Conservation (phyloP, 2,329 filamentous ascomycete species). For the Diplodia mutila region DNA sequence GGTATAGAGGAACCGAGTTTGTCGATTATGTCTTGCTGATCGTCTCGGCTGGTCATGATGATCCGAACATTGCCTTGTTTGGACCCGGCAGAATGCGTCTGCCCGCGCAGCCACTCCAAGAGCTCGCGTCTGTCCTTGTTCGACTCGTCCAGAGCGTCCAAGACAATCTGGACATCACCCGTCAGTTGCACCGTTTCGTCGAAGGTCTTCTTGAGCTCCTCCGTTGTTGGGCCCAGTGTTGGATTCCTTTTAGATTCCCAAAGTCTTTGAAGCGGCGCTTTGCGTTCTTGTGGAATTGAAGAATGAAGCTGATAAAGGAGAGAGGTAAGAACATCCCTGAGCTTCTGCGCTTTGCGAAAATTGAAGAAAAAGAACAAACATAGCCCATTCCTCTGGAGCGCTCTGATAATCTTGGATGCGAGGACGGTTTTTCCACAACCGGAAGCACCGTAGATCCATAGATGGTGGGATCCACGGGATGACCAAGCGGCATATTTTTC, state of each 20-base stretch:
- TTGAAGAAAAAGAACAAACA: not conserved
- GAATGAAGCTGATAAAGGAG: not conserved
- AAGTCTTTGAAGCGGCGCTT: not conserved
- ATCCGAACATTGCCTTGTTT: not conserved
- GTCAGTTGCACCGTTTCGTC: not conserved
- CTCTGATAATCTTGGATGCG: not conserved
- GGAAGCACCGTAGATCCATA: not conserved
- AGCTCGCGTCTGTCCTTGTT: not conserved
- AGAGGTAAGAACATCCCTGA: not conserved
- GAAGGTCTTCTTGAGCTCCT: not conserved
- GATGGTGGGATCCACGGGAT: fast-evolving
- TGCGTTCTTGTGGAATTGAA: not conserved
- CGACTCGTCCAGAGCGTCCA: not conserved
- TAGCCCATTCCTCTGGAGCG: not conserved
- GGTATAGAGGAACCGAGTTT: not conserved
- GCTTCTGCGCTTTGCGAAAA: not conserved
- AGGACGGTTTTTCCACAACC: not conserved
- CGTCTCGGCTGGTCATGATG: not conserved
- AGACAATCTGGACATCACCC: not conserved
- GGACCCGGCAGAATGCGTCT: fast-evolving
- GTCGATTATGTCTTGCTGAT: not conserved
- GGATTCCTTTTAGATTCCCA: not conserved
- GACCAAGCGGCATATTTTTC: not conserved
- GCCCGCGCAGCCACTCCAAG: not conserved
- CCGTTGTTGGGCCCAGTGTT: not conserved